Evolutionary conservation across 441 rosid species (phyloP).

Genomic region (Bocquillonia castaneifolia): DNA sequence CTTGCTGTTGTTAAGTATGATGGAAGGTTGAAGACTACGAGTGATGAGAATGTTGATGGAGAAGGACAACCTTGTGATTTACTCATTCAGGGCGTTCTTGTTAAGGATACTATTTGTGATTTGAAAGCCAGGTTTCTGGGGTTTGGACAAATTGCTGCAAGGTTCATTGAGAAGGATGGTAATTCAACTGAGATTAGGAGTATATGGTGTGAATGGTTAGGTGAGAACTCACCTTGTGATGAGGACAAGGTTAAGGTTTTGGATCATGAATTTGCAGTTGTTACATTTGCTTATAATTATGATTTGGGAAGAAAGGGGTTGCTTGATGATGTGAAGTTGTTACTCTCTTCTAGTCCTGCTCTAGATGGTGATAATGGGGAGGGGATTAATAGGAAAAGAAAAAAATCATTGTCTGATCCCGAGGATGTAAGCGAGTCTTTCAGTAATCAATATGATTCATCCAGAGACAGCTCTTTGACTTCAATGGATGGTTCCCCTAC

Average conservation of each 20-base stretch:
- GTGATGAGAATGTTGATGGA: conserved; percentile 23
- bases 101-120: conserved; percentile 54
- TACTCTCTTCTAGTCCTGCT: conserved; percentile 44
- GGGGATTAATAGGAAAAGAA: conserved; percentile 48
- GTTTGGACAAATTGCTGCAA: conserved; percentile 58
- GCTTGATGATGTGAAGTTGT: conserved; percentile 47
- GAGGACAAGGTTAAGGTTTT: conserved; percentile 33
- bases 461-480: conserved; percentile 60
- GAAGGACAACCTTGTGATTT: conserved; percentile 26
- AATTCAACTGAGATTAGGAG: conserved; percentile 40
- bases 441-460: conserved; percentile 57
- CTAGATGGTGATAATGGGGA: conserved; percentile 37
- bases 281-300: conserved; percentile 56
- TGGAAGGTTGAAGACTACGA: conserved; percentile 22
- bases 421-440: conserved; percentile 66
- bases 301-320: conserved; percentile 70
- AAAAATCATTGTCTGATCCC: conserved; percentile 74
- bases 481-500: conserved; percentile 39
- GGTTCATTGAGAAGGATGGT: conserved; percentile 45
- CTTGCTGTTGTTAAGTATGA: conserved; percentile 53
- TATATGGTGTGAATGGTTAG: conserved; percentile 95
- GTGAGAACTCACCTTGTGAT: conserved; percentile 34
- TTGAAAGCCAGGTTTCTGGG: conserved; percentile 57
- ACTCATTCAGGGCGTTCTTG: conserved; percentile 49
- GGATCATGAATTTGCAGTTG: conserved; percentile 74